Evolutionary conservation across 2,329 filamentous ascomycete genomes (phyloP), one percentile per base, ranked within the genome.

Genomic region (Penicillium sp.): DNA sequence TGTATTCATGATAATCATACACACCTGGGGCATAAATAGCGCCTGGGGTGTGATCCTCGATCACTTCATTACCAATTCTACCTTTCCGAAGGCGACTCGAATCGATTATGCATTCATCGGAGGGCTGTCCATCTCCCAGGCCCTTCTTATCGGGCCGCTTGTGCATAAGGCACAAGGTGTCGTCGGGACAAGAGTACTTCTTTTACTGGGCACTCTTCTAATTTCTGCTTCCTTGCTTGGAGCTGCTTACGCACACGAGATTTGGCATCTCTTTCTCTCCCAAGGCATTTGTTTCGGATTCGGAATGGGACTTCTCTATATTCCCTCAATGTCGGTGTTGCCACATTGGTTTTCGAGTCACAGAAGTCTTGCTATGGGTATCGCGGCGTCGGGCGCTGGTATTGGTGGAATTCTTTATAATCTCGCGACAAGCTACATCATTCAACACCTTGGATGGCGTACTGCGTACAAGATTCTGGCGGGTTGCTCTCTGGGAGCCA

Each of bases 1-100:
- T 33, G 35, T n/a, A 3, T 53, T 53, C 29, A 6, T 53, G 16
- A 53, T 53, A 27, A 53, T 16, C 11, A 41, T 53, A 19, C 51
- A 53, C n/a, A 53, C 51, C 7, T 53, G 51, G 51, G 51, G 51
- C 22, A 39, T 53, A 10, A 53, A 53, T 2, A 33, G 47, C 16
- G 52, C 52, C 19, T 80, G 77, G 55, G 76, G 76, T 43, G 72
- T 80, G 6, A 80, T 78, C 56, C 69, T 80, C 0, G 69, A 72
- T 5, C 70, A 78, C 51, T 80, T 77, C 56, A 65, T 79, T 6
- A 60, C 66, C 6, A 61, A 70, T 27, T 53, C 69, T 5, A 65
- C 67, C 7, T 72, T 71, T 35, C 57, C 63, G 1, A 63, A 56
- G 21, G 61, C 68, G 0, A 63, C 53, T 3, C 59, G 57, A 27